Base-by-base conservation (phyloP, 257 asterid genomes). In the Fraxinus americana region DNA sequence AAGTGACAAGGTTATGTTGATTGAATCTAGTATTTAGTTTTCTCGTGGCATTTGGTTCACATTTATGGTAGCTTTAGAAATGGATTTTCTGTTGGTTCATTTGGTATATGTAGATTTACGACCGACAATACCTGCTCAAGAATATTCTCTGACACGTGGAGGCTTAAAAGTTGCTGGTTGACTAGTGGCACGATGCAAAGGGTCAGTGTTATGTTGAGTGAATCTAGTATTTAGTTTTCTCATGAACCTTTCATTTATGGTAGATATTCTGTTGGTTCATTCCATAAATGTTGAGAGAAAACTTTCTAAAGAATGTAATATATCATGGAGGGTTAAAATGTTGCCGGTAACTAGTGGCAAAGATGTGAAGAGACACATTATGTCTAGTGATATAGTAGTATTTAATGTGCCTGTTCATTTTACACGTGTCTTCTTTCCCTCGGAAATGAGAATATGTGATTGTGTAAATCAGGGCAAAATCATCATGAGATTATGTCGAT, bases 341-440 rank as follows among this genome's bases (percentile, higher is more conserved):
- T 75, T 79, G 65, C 77, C 67, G 34, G 14, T 75, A 75, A 65
- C 76, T 14, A 65, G 67, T 80, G 75, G 80, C 57, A 25, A 27
- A 73, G 52, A 48, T 11, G 16, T 5, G 17, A 54, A 54, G 65
- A 54, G 21, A 54, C 21, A 7, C 9, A 10, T 54, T 54, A 54
- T 54, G 25, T 54, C 65, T 6, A 54, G 65, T 19, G 11, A 54
- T 54, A 9, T 54, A 54, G 65, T 52, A 43, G 41, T 36, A 41
- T 13, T 50, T 72, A 11, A 68, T 30, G 61, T 45, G 59, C 54
- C 75, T 69, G 52, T 2, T 72, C 65, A 30, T 76, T 27, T 25
- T 78, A 65, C 72, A 75, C 54, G 78, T 29, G 78, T 50, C 66
- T 7, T 43, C 59, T 54, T 2, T 54, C 65, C 9, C 65, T 19